Base-by-base conservation (phyloP, 1,139 yeast genomes). In the Tardiomyces blankii region DNA sequence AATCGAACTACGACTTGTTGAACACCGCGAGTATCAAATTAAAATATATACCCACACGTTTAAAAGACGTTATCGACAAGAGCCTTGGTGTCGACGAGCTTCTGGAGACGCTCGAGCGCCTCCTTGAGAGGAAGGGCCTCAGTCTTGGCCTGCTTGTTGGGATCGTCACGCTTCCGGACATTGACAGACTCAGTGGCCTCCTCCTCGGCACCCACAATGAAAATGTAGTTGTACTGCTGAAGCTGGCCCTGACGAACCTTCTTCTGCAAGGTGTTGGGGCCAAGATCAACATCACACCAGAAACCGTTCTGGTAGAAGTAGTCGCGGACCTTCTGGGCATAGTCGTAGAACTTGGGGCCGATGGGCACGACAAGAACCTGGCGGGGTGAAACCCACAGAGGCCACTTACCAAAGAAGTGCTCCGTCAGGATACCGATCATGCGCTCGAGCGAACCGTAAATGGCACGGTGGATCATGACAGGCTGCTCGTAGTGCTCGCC, bases 351-450 rank as follows among this genome's bases (percentile, higher is more conserved):
- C 66, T 86, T 86, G 54, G 85, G 93, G 60, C 96, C 96, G 58
- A 91, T 95, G 56, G 98, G 98, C 32, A 91, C 89, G 60, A 91
- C 91, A 61, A 88, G 73, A 48, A 88, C 74, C 70, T 91, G 98
- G 74, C 97, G 84, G 61, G 98, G 98, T 30, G 96, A 88, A 61
- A 91, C 74, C 98, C 98, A 91, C 76, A 91, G 83, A 60, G 98
- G 98, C 97, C 97, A 89, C 67, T 86, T 88, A 62, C 98, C 98
- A 63, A 89, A 94, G 70, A 74, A 89, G 70, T 91, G 97, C 67
- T 91, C 98, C 50, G 95, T 88, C 67, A 91, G 79, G 59, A 91
- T 87, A 51, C 96, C 97, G 55, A 95, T 83, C 95, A 91, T 88
- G 75, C 98, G 83, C 74, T 91, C 98, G 46, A 91, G 91, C 40